Evolutionary conservation across 768 basidiomycete genomes (phyloP), one percentile per base, ranked within the genome.

Genomic region (Stropharia rugosoannulata): DNA sequence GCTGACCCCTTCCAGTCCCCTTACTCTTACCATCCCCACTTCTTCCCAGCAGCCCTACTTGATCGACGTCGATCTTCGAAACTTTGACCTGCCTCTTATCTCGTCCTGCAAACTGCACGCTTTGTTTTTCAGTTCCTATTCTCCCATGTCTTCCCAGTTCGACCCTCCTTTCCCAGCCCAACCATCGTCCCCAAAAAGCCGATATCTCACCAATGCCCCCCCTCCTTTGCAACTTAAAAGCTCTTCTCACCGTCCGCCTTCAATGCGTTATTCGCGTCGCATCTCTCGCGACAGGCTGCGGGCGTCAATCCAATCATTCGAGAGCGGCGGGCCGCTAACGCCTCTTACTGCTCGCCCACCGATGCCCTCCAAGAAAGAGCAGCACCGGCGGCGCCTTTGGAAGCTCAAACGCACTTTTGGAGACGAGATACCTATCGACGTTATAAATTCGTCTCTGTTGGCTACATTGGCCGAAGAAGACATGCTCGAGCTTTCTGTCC

Each of bases 381-480:
- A 49, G 48, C 57, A 54, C 11, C 57, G 57, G 7, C 52, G 57
- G 4, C 36, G 57, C n/a, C 42, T 58, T 13, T 48, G 54, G 19
- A 58, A 58, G 43, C 53, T 58, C 18, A 49, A 49, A 13, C 47
- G 57, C 27, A 58, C 57, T 13, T 47, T 58, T 13, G 57, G 57
- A 15, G 57, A 58, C 22, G 46, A 53, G 2, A 37, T 58, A 5
- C 57, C 57, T 3, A 19, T 54, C n/a, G 57, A 54, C 22, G 22
- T 58, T 9, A 44, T 52, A 11, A 52, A 32, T 18, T 43, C 29
- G 40, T 49, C 42, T n/a, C 39, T 42, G 44, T 57, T 43, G 19
- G 39, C 43, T 41, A 46, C 29, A 52, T 10, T 29, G 35, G 41
- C 11, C 7, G 11, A 38, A 15, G 3, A 35, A 39, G 18, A 22